Evolutionary conservation across 495 filamentous ascomycete genomes (phyloP), one percentile per base, ranked within the genome.

Genomic region (Emericellopsis terricola): DNA sequence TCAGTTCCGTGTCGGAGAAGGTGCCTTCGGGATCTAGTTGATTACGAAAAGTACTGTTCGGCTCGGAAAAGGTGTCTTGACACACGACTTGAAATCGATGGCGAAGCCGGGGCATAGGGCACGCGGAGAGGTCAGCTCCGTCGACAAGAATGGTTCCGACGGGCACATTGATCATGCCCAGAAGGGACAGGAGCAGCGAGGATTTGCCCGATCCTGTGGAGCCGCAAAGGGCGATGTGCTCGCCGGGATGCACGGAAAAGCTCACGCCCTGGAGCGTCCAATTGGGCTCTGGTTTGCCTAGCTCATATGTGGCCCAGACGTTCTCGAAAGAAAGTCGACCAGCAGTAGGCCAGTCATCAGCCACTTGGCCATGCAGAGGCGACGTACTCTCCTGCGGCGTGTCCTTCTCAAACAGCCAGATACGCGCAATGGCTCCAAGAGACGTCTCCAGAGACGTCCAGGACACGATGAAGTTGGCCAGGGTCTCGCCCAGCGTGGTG

Each of bases 131-230:
- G n/a, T n/a, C n/a, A n/a, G n/a, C n/a, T n/a, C n/a, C n/a, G n/a
- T n/a, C n/a, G n/a, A n/a, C n/a, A n/a, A n/a, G n/a, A n/a, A n/a
- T n/a, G n/a, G n/a, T n/a, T n/a, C n/a, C n/a, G n/a, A n/a, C n/a
- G n/a, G n/a, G n/a, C n/a, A n/a, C n/a, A n/a, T n/a, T n/a, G n/a
- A n/a, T n/a, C n/a, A n/a, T n/a, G n/a, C n/a, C n/a, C n/a, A n/a
- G n/a, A n/a, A n/a, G n/a, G n/a, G n/a, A n/a, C n/a, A n/a, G n/a
- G n/a, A n/a, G n/a, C n/a, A n/a, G n/a, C n/a, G 83, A 91, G 41
- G 82, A 91, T 60, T 94, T 94, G 37, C 87, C 87, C 37, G 29
- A 33, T 2, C 47, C 47, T 2, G 40, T 41, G n/a, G 16, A 43
- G 6, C 48, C 44, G 40, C 31, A 42, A 16, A 39, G 45, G 7